Percentiles rank a stretch among this genome's conserved stretches.
These are phyloP conservation scores for Geopyxis carbonaria DNA, from an alignment of 495 filamentous ascomycete genomes.

Conservation along the genomic window DNA sequence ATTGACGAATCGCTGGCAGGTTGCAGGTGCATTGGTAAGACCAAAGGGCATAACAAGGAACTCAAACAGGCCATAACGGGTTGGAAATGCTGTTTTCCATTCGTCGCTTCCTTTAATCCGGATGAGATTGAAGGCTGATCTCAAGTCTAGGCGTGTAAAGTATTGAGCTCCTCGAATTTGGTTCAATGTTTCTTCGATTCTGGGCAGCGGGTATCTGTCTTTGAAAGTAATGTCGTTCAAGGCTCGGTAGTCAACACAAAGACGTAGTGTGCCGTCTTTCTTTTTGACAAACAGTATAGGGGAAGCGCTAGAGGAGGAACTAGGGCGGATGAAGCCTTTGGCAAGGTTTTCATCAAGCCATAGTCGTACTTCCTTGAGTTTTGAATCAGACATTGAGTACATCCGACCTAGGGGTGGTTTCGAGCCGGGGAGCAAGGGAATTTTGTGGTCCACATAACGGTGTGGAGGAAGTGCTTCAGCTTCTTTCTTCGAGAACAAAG, in stretches of 20 bases:
- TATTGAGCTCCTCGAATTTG: background rate
- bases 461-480: too few species aligned
- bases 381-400: too few species aligned
- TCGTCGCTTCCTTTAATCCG: slow-evolving; percentile 23
- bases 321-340: too few species aligned
- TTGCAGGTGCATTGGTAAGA: background rate
- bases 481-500: too few species aligned
- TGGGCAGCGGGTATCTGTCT: slow-evolving; percentile 25
- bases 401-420: too few species aligned
- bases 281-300: too few species aligned
- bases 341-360: too few species aligned
- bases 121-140: slow-evolving; percentile 28
- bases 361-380: too few species aligned
- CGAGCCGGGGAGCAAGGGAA: too few species aligned
- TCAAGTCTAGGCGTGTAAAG: slow-evolving; percentile 25
- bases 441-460: too few species aligned
- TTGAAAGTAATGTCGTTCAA: slow-evolving; percentile 2
- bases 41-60: slow-evolving; percentile 19
- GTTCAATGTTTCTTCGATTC: slow-evolving; percentile 22
- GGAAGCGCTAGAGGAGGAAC: too few species aligned
- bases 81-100: slow-evolving; percentile 27
- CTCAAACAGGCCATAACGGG: slow-evolving; percentile 19
- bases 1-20: slow-evolving; percentile 9
- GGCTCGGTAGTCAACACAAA: slow-evolving; percentile 5
- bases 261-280: too few species aligned